phyloP scores from a whole-genome alignment of 768 basidiomycete genomes.

The Russula virescens region DNA sequence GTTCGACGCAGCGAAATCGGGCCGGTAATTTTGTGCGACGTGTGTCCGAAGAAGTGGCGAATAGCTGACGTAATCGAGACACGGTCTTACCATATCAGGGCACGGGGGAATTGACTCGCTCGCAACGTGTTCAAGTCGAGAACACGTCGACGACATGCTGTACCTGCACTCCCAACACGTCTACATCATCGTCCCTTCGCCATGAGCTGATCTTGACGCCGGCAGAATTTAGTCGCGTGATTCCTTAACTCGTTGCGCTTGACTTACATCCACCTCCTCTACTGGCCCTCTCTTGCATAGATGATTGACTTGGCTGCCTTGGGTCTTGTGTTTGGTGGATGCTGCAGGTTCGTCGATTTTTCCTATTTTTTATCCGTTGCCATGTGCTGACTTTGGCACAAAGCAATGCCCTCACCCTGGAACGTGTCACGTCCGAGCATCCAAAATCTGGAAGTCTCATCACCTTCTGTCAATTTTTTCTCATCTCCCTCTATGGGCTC shows the following conservation, averaged over 20 bases:
- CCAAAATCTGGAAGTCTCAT: slow-evolving; percentile 75
- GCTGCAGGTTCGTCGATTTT: slow-evolving; percentile 56
- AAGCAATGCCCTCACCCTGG: slow-evolving; percentile 76
- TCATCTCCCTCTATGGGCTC: slow-evolving; percentile 70
- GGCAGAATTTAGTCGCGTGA: neutral
- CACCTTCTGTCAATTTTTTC: slow-evolving; percentile 80
- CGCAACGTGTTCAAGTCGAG: neutral
- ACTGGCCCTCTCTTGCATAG: neutral
- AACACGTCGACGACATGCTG: neutral
- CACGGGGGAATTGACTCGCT: no score
- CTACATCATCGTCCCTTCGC: neutral
- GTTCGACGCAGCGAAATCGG: neutral
- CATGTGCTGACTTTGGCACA: neutral
- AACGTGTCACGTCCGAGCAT: slow-evolving; percentile 62
- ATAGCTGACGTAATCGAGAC: neutral
- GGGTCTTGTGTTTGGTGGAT: slow-evolving; percentile 81
- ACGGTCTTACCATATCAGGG: no score
- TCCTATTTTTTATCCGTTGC: neutral
- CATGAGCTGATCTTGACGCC: neutral
- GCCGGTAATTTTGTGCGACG: no score
- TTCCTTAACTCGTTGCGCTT: neutral
- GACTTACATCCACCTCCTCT: neutral
- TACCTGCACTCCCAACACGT: neutral
- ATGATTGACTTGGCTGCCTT: slow-evolving; percentile 51
- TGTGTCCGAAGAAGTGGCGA: no score